Base-by-base conservation (phyloP, 768 basidiomycete species). In the Hemileccinum impolitum region DNA sequence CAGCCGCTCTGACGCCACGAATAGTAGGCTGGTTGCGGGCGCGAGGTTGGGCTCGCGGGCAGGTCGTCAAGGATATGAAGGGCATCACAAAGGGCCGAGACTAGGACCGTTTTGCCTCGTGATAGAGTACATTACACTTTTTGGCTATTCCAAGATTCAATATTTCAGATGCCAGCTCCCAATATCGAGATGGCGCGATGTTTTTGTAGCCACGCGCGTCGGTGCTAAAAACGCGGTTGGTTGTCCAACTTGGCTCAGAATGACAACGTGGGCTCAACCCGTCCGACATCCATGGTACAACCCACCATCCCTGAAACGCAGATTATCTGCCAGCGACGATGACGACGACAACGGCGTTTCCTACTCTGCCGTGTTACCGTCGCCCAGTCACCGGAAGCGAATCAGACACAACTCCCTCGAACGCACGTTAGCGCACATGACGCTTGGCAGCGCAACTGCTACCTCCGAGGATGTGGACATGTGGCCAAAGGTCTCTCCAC, bases 21-120 rank as follows among this genome's bases (percentile, higher is more conserved):
- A 66, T 97, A n/a, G 94, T 96, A 4, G 76, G 77, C 17, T 95
- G 90, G 90, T 70, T 97, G 45, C 74, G 80, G n/a, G 70, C 67
- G 31, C 72, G 84, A 53, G 93, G 94, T 1, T 97, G 92, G 92
- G 84, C 81, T 2, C 85, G 88, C 12, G 72, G 79, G 19, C 79
- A 75, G n/a, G 76, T 87, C 12, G 82, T 81, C 39, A 51, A 56
- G 47, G 72, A 72, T 41, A 63, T 73, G 58, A 65, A 66, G 45
- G 72, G 54, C 23, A 51, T 28, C 14, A 56, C 64, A 50, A 61
- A 62, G 35, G 57, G 46, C 13, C 54, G 56, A 8, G 61, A 61
- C 42, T 58, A 19, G 45, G 15, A 30, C 23, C 6, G 23, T 23
- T 23, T 23, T 23, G 23, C 23, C 23, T 23, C 23, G 6, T 6